Evolutionary conservation across 345 rosid species (phyloP), one percentile per base, ranked within the genome.

Genomic region (Theobroma cacao): DNA sequence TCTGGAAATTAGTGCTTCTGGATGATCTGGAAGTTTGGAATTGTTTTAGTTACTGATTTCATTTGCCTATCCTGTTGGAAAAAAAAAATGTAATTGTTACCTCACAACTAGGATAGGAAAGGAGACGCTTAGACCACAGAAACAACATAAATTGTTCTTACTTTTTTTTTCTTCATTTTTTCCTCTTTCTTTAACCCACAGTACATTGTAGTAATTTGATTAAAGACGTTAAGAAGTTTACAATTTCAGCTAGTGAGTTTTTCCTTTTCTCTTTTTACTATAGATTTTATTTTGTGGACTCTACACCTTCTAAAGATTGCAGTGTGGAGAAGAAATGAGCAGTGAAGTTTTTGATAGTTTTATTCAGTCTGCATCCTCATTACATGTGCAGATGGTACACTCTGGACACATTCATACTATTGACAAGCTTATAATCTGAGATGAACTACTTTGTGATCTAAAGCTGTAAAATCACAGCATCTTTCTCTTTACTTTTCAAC

Each of bases 1-100:
- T 28, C 76, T 13, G 79, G 86, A 80, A 70, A 83, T 88, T 47
- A 22, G 10, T 65, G 53, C 64, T 70, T 52, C 63, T 24, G 55
- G 40, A 34, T 76, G 74, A 77, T 43, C 18, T 69, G 61, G 2
- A 31, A 71, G 60, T 31, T 43, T 17, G 60, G 15, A 43, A 62
- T 20, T 28, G 53, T 75, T 40, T 60, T 30, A 26, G 26, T 18
- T 40, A 7, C 15, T 20, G 33, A 40, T 55, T 52, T 48, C 40
- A 50, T 71, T 50, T 47, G 43, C 59, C 12, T 75, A 18, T 60
- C 17, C 18, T 12, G 6, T 15, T 38, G n/a, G 6, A 30, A 48
- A 13, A 4, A 18, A 1, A 1, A 53, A 4, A 40, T 70, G 59
- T 31, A 48, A 30, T 48, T 75, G 38, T 26, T 24, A 18, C 28